Evolutionary conservation across 371 early-diverging fungal species (phyloP), one percentile per base, ranked within the genome.

Genomic region (Rhizopus sp.): DNA sequence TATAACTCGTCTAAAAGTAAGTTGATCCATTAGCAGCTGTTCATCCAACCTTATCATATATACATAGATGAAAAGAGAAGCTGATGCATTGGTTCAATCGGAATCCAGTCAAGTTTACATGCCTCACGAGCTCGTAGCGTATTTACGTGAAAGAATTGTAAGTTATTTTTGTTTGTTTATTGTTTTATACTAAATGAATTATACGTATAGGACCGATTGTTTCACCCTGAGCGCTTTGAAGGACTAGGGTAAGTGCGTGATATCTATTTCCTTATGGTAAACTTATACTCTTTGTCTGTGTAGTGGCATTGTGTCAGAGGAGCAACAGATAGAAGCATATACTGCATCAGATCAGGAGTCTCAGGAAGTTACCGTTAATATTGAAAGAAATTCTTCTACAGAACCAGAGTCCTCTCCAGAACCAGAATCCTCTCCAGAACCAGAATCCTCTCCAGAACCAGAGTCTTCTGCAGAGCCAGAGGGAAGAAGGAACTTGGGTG

Each of bases 121-220:
- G 9, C 8, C 17, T 23, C 8, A n/a, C 8, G 17, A 46, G 3
- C 9, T 46, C 5, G 4, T 46, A 12, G 46, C 46, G 5, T 46
- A 46, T 7, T 29, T 46, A 2, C 17, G 46, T 29, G 46, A 46
- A 7, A 46, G 46, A 46, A 46, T 46, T 9, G 46, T 46, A 46
- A 46, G 12, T 23, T 23, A 0, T 23, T 23, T 23, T 23, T 23
- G 23, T 23, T 23, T 0, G 23, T 23, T 23, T 23, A 23, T 23
- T 23, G 23, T 23, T 23, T 23, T 23, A 29, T 37, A 37, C 13
- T 2, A 46, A 8, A 46, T 1, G 9, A 46, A 3, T 46, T 46
- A n/a, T n/a, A 23, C 29, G 17, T 46, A n/a, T 46, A 46, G 46
- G 46, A 46, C 7, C 17, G 30, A 46, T 23, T 46, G 2, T 17